Conservation (phyloP, 495 filamentous ascomycete species). For the Neurospora cerealis region DNA sequence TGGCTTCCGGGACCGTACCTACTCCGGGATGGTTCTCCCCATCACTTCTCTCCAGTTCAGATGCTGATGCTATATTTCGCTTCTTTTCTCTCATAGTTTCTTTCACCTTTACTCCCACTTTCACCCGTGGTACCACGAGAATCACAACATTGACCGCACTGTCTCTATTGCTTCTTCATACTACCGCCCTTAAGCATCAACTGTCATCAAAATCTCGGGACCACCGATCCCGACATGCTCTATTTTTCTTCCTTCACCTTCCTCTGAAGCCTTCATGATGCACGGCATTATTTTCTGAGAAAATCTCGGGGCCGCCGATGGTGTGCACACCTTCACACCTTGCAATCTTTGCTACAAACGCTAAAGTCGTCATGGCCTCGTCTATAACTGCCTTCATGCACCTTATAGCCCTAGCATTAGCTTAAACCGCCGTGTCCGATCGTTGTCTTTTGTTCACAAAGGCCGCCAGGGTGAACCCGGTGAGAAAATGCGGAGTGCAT, state of each 20-base stretch:
- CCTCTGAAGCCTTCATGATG: background rate
- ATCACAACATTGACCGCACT: background rate
- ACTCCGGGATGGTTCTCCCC: background rate
- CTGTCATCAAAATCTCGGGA: background rate
- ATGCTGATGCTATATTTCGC: background rate
- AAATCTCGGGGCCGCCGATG: background rate
- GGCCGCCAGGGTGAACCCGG: background rate
- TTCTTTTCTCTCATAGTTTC: background rate
- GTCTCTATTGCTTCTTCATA: background rate
- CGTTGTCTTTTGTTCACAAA: background rate
- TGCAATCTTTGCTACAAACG: background rate
- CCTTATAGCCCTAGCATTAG: background rate
- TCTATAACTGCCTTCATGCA: background rate
- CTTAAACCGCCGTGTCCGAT: background rate
- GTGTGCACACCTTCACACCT: background rate
- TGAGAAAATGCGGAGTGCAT: background rate
- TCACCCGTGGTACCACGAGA: background rate
- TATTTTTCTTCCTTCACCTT: background rate
- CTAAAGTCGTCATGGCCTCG: background rate
- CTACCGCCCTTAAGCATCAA: background rate
- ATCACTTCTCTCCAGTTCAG: background rate
- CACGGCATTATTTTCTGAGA: background rate
- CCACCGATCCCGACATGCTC: background rate
- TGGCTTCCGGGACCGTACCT: background rate
- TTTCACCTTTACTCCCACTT: background rate